Base-by-base conservation (phyloP, 345 rosid genomes). In the Salix caprea region DNA sequence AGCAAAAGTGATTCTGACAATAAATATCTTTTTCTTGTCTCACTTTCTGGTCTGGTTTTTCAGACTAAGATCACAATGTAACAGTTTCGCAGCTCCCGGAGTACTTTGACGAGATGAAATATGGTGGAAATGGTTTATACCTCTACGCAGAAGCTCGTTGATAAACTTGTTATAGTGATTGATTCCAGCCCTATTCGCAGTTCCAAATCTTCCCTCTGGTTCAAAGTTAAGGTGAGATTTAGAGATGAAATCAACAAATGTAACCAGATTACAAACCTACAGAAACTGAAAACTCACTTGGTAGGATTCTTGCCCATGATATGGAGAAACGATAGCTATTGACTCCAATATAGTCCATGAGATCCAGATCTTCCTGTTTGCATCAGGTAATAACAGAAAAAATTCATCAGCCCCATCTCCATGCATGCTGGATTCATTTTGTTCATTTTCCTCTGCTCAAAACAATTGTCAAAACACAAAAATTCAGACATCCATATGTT, bases 291-390 rank as follows among this genome's bases (percentile, higher is more conserved):
- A 66, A 64, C 91, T 84, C 79, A 94, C 98, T 82, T 5, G 98
- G 93, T 77, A 94, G 85, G 72, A 92, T 65, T 83, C 97, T 83
- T 9, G 97, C 87, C 98, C 96, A 90, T 50, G 98, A 91, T 70
- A 91, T 89, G 18, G 96, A 92, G 80, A 94, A 90, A 26, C 94
- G 84, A 60, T 90, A 92, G 84, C 92, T 89, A 73, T 88, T 82
- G 67, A 86, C 89, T 44, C 95, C 94, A 32, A 91, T 84, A 36
- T 71, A 67, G 12, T 75, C 79, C 98, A 90, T 91, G 40, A 89
- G 82, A 60, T 83, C 83, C 67, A 89, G 65, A 64, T 91, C 98
- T 66, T 89, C 91, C 95, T 91, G 86, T 48, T 82, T 69, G 50
- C 56, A 60, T 70, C 34, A 65, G 24, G 10, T 30, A 52, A 40